A percentile compares a stretch with the other conserved stretches of the same genome.
Evolutionary conservation across 2,329 filamentous ascomycete genomes (phyloP).

Genomic region (Davidsoniella virescens): DNA sequence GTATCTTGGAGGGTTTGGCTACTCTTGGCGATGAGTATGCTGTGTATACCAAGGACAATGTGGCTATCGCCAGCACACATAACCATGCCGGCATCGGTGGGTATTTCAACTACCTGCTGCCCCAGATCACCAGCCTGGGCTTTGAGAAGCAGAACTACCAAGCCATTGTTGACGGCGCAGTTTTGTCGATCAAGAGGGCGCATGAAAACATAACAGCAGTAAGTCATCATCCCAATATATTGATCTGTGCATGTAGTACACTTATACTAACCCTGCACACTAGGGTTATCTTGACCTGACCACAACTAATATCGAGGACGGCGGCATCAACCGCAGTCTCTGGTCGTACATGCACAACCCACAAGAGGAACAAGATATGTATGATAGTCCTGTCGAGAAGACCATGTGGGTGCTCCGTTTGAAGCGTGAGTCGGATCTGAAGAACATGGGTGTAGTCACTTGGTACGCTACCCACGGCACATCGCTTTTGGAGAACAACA

Average conservation of each 20-base stretch:
- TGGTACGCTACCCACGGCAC: slow-evolving; percentile 93
- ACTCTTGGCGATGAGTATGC: slow-evolving; percentile 54
- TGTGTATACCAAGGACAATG: slow-evolving; percentile 59
- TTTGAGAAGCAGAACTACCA: slow-evolving; percentile 75
- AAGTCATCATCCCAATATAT: slow-evolving; percentile 11
- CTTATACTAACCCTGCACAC: slow-evolving; percentile 2
- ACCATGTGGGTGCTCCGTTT: slow-evolving; percentile 66
- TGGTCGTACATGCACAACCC: slow-evolving; percentile 84
- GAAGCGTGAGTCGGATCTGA: slow-evolving; percentile 53
- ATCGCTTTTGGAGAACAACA: slow-evolving; percentile 82
- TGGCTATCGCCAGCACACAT: slow-evolving; percentile 84
- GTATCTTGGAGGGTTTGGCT: slow-evolving; percentile 57
- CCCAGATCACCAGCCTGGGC: slow-evolving; percentile 72
- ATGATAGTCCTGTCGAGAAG: slow-evolving; percentile 38
- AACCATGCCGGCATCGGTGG: slow-evolving; percentile 79
- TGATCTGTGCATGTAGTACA: neutral
- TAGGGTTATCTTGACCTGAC: slow-evolving; percentile 55
- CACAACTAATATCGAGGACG: slow-evolving; percentile 51
- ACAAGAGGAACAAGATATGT: slow-evolving; percentile 52
- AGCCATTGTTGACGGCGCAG: slow-evolving; percentile 70
- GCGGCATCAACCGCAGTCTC: slow-evolving; percentile 77
- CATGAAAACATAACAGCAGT: slow-evolving; percentile 41
- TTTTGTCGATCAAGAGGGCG: slow-evolving; percentile 38
- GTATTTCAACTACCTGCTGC: slow-evolving; percentile 83
- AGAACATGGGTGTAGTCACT: slow-evolving; percentile 65